Evolutionary conservation across 176 grass and related monocot genomes (phyloP).

Genomic region (Zea luxurians): DNA sequence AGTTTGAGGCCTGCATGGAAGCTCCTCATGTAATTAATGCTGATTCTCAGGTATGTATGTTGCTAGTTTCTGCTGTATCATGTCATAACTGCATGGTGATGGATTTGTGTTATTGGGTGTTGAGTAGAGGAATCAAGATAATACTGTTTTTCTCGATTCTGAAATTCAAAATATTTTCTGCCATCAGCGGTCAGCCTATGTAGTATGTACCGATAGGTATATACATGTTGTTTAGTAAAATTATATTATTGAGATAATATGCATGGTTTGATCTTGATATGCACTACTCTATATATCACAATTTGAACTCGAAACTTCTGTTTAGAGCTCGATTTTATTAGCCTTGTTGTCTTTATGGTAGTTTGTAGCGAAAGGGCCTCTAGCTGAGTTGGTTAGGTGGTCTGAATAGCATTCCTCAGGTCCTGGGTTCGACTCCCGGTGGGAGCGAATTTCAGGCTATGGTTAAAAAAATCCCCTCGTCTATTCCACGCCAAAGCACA

Average conservation of each 20-base stretch:
- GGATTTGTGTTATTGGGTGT: slow-evolving; percentile 1
- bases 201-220: too few relatives aligned
- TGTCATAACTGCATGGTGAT: neutral
- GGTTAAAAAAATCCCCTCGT: too few relatives aligned
- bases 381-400: too few relatives aligned
- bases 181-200: too few relatives aligned
- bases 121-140: slow-evolving; percentile 26
- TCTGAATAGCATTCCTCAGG: too few relatives aligned
- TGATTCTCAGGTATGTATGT: slow-evolving; percentile 65
- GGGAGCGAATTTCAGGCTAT: too few relatives aligned
- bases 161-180: neutral
- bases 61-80: slow-evolving; percentile 22
- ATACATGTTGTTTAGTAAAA: neutral
- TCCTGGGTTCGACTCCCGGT: too few relatives aligned
- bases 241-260: neutral
- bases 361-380: neutral
- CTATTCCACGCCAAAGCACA: too few relatives aligned
- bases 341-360: neutral
- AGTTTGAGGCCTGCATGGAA: slow-evolving; percentile 90
- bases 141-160: neutral
- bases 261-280: slow-evolving; percentile 5
- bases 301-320: slow-evolving; percentile 3
- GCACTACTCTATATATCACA: neutral
- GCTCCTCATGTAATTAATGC: slow-evolving; percentile 92
- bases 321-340: slow-evolving; percentile 9